These are phyloP conservation scores for Termitomyces sp. DNA, from an alignment of 768 basidiomycete genomes.

Conservation along the genomic window DNA sequence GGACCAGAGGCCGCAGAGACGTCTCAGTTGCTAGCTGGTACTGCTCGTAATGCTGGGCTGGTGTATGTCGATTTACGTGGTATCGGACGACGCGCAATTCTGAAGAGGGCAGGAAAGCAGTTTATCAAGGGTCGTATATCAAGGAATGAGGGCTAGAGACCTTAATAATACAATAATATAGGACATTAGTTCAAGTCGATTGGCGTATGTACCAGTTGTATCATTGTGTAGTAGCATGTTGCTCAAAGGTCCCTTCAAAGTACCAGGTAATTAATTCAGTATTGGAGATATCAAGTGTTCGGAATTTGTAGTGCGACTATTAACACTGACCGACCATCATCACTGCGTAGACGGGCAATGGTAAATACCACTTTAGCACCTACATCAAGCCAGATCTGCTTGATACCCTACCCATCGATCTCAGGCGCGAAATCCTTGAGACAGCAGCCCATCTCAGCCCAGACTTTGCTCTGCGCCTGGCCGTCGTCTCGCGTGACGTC, in stretches of 20 bases:
- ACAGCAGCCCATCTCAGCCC: slow-evolving; percentile 9
- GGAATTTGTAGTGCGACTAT: neutral
- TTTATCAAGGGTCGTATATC: slow-evolving; percentile 38
- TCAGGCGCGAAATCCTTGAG: slow-evolving; percentile 17
- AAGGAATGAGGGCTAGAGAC: neutral
- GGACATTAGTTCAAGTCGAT: neutral
- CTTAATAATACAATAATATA: neutral
- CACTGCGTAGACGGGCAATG: neutral
- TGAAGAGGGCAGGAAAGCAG: slow-evolving; percentile 57
- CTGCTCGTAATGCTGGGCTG: slow-evolving; percentile 65
- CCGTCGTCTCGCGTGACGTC: slow-evolving; percentile 12
- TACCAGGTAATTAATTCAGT: no score
- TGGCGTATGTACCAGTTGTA: no score
- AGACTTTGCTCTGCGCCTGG: slow-evolving; percentile 7
- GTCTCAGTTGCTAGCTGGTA: slow-evolving; percentile 54
- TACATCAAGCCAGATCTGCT: slow-evolving; percentile 9
- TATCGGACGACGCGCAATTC: slow-evolving; percentile 62
- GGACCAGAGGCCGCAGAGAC: slow-evolving; percentile 60
- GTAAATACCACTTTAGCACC: slow-evolving; percentile 10
- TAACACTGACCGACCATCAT: neutral
- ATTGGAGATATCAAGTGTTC: no score
- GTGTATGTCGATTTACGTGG: slow-evolving; percentile 76
- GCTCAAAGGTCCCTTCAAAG: no score
- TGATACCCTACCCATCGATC: slow-evolving; percentile 10
- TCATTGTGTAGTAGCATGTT: no score